Evolutionary conservation across 441 rosid genomes (phyloP).

Genomic region (Populus tomentosa): DNA sequence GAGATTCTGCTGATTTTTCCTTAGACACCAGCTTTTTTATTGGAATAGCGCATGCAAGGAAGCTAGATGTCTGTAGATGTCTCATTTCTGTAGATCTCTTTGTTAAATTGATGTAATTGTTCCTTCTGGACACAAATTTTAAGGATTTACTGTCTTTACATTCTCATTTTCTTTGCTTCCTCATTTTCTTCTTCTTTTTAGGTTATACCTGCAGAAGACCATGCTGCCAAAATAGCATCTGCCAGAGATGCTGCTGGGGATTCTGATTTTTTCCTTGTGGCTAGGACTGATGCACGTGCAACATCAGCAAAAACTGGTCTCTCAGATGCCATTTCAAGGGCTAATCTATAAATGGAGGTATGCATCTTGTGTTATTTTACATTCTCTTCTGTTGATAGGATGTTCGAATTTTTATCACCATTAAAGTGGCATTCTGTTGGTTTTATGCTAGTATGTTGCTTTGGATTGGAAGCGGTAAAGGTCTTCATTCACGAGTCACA

Average conservation of each 20-base stretch:
- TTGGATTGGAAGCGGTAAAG: too few species aligned
- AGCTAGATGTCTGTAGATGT: neutral
- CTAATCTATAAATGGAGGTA: constrained; percentile 49
- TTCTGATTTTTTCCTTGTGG: constrained; percentile 48
- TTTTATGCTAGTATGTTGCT: neutral
- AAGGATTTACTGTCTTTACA: too few species aligned
- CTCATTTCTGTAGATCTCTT: neutral
- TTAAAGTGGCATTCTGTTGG: neutral
- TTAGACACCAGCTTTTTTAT: too few species aligned
- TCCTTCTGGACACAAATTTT: too few species aligned
- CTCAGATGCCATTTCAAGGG: constrained; percentile 49
- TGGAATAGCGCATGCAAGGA: neutral
- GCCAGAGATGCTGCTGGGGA: constrained; percentile 49
- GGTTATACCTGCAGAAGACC: constrained; percentile 53
- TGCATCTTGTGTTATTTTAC: neutral
- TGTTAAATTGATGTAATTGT: neutral
- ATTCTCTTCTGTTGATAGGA: neutral
- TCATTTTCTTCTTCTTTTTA: constrained; percentile 1
- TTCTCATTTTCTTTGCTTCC: too few species aligned
- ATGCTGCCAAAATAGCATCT: constrained; percentile 49
- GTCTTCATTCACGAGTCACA: too few species aligned
- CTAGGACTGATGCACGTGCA: constrained; percentile 48
- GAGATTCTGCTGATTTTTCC: too few species aligned
- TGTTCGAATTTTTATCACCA: neutral
- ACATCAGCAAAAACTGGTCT: constrained; percentile 41